Conservation (phyloP, 441 rosid genomes). For the Flueggea neowawraea region DNA sequence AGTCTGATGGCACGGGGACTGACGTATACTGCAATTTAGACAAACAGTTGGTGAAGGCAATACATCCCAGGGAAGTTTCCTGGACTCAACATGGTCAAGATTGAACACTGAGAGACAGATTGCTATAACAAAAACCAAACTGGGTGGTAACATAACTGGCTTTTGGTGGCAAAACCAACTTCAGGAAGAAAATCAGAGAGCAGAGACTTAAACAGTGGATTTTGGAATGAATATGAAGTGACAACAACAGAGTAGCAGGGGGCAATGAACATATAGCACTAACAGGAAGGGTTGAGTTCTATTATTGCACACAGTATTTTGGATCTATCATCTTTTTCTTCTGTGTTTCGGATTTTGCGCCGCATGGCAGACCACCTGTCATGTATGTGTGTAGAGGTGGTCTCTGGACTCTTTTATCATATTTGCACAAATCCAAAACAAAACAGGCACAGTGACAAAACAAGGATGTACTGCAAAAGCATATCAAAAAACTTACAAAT, state of each 20-base stretch:
- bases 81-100: conserved; percentile 16
- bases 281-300: too few species aligned
- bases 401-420: conserved; percentile 4
- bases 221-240: conserved; percentile 1
- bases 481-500: too few species aligned
- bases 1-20: conserved; percentile 27
- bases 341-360: conserved; percentile 36
- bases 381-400: conserved; percentile 12
- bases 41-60: conserved; percentile 18
- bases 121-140: conserved; percentile 12
- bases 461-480: background rate
- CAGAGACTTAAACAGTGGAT: background rate
- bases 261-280: background rate
- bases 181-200: background rate
- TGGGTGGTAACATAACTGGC: conserved; percentile 19
- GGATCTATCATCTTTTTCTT: conserved; percentile 10
- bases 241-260: background rate
- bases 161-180: background rate
- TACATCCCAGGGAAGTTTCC: conserved; percentile 17
- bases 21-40: conserved; percentile 24
- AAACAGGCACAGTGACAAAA: conserved; percentile 4
- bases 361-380: conserved; percentile 83
- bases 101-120: conserved; percentile 14
- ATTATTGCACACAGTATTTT: background rate
- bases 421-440: conserved; percentile 15